Evolutionary conservation across 2,329 filamentous ascomycete species (phyloP).

Genomic region (Trichoderma breve): DNA sequence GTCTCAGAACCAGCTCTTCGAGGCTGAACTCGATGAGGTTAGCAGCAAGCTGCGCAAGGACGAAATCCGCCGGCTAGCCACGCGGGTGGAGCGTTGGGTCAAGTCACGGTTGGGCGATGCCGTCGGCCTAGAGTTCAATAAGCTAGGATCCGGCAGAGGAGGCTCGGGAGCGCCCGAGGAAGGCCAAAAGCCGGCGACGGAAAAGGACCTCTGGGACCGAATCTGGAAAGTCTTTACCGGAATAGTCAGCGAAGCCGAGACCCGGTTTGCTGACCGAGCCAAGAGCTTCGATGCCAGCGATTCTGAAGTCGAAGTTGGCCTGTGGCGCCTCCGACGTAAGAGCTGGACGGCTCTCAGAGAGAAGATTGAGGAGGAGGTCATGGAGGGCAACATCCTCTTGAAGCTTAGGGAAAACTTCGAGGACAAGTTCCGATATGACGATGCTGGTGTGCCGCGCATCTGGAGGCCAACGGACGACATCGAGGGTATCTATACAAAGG

Average conservation of each 20-base stretch:
- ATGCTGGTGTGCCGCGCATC: constrained; percentile 88
- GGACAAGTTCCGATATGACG: constrained; percentile 98
- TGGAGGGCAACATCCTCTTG: constrained; percentile 92
- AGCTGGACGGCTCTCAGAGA: constrained; percentile 88
- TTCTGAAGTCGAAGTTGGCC: constrained; percentile 86
- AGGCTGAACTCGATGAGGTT: constrained; percentile 88
- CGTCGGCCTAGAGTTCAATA: constrained; percentile 92
- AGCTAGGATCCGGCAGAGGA: constrained; percentile 82
- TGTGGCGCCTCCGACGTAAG: constrained; percentile 91
- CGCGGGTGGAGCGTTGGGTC: constrained; percentile 90
- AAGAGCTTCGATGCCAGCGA: constrained; percentile 90
- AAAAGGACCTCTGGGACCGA: constrained; percentile 92
- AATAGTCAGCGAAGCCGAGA: constrained; percentile 81
- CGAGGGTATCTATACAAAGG: constrained; percentile 88
- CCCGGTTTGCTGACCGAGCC: constrained; percentile 80
- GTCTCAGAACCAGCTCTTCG: constrained; percentile 74
- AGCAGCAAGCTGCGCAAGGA: constrained; percentile 83
- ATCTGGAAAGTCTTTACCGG: constrained; percentile 85
- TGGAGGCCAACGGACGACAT: constrained; percentile 98
- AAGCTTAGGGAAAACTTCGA: constrained; percentile 98
- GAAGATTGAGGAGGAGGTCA: constrained; percentile 94
- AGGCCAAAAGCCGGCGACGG: constrained; percentile 67
- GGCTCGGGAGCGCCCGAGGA: constrained; percentile 77
- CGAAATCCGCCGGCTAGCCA: constrained; percentile 91
- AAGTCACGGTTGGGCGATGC: constrained; percentile 82